A percentile compares a stretch with the other conserved stretches of the same genome.
phyloP scores from a whole-genome alignment of 2,329 filamentous ascomycete genomes.

The Microdochium paspali region DNA sequence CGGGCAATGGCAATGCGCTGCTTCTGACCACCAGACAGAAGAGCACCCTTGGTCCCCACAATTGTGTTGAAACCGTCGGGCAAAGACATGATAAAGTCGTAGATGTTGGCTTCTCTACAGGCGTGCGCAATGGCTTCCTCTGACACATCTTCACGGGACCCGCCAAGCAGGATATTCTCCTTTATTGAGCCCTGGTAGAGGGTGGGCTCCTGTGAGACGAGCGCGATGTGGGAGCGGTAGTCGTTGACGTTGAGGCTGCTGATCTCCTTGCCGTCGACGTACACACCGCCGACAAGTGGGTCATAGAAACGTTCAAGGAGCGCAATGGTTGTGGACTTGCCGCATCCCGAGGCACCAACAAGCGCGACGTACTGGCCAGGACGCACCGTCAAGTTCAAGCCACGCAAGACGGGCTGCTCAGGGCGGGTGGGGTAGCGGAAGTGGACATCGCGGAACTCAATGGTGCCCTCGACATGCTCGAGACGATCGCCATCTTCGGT shows the following conservation, averaged over 20 bases:
- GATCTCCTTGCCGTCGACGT: conserved; percentile 76
- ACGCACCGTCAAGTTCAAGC: conserved; percentile 63
- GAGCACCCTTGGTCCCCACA: conserved; percentile 77
- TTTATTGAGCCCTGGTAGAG: conserved; percentile 86
- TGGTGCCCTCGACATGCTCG: conserved; percentile 57
- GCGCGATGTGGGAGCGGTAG: conserved; percentile 73
- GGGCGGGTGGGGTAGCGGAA: conserved; percentile 90
- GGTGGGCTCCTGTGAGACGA: conserved; percentile 91
- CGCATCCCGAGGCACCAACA: conserved; percentile 89
- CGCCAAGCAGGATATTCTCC: conserved; percentile 82
- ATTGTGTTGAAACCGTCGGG: conserved; percentile 80
- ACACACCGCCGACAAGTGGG: conserved; percentile 69
- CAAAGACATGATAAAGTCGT: conserved; percentile 80
- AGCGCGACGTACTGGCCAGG: conserved; percentile 81
- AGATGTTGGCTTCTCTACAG: conserved; percentile 85
- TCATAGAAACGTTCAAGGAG: conserved; percentile 94
- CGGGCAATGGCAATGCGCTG: conserved; percentile 91
- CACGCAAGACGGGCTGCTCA: conserved; percentile 84
- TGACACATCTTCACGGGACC: conserved; percentile 53
- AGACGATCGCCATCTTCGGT: conserved; percentile 57
- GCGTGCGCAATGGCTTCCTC: conserved; percentile 69
- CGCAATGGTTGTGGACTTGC: conserved; percentile 89
- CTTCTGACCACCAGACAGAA: conserved; percentile 87
- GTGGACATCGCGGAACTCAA: conserved; percentile 89
- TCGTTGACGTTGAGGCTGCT: conserved; percentile 73